Conservation (phyloP, 2,329 filamentous ascomycete genomes). For the Apiospora hydei region DNA sequence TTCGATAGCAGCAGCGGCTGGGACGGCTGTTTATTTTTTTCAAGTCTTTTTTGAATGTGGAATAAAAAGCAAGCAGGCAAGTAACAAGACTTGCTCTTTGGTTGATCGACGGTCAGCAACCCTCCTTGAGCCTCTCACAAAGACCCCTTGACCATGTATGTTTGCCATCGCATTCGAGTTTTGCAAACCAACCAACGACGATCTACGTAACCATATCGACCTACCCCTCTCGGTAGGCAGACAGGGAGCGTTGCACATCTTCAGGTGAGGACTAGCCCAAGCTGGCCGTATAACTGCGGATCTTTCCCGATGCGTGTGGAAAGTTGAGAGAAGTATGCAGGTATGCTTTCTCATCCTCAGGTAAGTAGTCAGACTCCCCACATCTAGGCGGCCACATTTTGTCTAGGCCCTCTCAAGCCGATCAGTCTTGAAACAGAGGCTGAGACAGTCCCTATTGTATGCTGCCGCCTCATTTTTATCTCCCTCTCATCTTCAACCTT, state of each 20-base stretch:
- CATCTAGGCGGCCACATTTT: background rate
- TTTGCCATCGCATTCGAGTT: constrained; percentile 8
- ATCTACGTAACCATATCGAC: constrained; percentile 8
- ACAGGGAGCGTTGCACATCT: constrained; percentile 18
- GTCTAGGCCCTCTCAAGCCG: background rate
- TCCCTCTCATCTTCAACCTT: background rate
- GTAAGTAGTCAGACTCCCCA: background rate
- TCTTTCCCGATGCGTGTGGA: constrained; percentile 4
- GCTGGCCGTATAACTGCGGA: constrained; percentile 2
- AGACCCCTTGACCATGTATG: background rate
- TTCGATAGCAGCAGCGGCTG: background rate
- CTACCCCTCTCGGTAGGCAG: constrained; percentile 9
- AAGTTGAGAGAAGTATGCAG: background rate
- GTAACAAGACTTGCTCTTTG: background rate
- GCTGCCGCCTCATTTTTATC: background rate
- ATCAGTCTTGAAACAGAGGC: constrained; percentile 11
- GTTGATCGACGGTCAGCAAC: background rate
- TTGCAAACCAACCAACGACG: constrained; percentile 2
- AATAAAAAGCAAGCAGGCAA: background rate
- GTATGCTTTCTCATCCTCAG: background rate
- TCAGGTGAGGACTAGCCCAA: constrained; percentile 15
- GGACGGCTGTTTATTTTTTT: background rate
- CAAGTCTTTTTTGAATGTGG: no score
- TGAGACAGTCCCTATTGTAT: background rate
- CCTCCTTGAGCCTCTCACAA: background rate